These are phyloP conservation scores for Blastomyces gilchristii DNA, from an alignment of 2,329 filamentous ascomycete genomes.

Conservation along the genomic window DNA sequence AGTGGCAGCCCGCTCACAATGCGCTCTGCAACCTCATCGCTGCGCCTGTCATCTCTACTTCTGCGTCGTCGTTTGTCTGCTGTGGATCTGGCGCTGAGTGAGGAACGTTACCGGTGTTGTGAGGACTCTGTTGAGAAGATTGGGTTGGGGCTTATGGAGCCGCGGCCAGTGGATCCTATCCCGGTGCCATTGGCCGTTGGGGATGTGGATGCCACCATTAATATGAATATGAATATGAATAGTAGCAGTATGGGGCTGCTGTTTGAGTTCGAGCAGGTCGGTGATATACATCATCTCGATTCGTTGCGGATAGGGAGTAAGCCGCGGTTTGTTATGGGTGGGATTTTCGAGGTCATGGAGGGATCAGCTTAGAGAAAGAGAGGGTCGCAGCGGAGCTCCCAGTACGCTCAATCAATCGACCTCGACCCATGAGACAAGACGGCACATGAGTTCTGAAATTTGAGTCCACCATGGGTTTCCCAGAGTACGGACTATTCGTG, in stretches of 20 bases:
- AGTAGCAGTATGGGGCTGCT: constrained; percentile 7
- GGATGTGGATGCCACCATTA: constrained; percentile 11
- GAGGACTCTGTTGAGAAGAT: constrained; percentile 31
- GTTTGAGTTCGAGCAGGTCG: constrained; percentile 5
- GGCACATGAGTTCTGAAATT: no score
- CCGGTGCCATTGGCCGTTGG: constrained; percentile 14
- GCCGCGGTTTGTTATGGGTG: constrained; percentile 37
- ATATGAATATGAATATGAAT: constrained; percentile 8
- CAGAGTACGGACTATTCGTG: no score
- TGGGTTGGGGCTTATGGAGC: constrained; percentile 37
- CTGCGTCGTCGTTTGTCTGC: constrained; percentile 35
- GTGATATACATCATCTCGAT: not conserved
- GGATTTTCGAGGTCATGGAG: constrained; percentile 41
- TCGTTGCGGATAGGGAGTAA: constrained; percentile 14
- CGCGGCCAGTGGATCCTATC: constrained; percentile 32
- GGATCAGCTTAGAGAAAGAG: constrained; percentile 22
- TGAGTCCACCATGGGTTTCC: no score
- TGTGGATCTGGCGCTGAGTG: constrained; percentile 35
- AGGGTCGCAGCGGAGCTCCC: no score
- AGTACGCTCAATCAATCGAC: no score
- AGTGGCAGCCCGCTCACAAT: constrained; percentile 24
- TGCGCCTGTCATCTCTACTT: constrained; percentile 24
- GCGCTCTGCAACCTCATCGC: constrained; percentile 20
- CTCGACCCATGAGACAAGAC: no score
- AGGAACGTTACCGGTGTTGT: constrained; percentile 33